Evolutionary conservation across 768 basidiomycete genomes (phyloP), one percentile per base, ranked within the genome.

Genomic region (Suillus subalutaceus): DNA sequence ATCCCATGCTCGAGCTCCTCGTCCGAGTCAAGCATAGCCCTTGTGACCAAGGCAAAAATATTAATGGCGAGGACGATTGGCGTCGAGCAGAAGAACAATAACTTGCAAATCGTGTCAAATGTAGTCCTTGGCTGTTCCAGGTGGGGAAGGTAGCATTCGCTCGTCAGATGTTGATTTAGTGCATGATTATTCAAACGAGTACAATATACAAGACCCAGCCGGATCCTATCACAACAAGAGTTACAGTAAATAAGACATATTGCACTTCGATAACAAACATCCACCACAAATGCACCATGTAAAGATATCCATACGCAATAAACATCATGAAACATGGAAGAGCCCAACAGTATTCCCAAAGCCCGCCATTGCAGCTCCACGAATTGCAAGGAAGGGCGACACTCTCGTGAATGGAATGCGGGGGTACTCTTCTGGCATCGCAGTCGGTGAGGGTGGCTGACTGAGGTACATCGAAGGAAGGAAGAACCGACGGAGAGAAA

Each of bases 341-440:
- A 90, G 71, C 40, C 89, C 89, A 65, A 90, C 79, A 5, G 91
- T 92, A 74, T 94, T 93, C 50, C 92, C 92, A 72, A 93, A 92
- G 18, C 92, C 91, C 67, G 88, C 90, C 12, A 92, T 72, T 66
- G 82, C 86, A 71, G 83, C 79, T 18, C 84, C 81, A 40, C 84
- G 75, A 26, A 81, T 74, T 61, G 82, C 79, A 35, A 86, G 71
- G 66, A 91, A 82, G 38, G 90, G 85, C 3, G 87, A 85, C 12
- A 91, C 88, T 26, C 90, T 84, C n/a, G 92, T 93, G 74, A 93
- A 93, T n/a, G 92, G 91, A 68, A 93, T 79, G 60, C 89, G 84
- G 62, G 90, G 86, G 65, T 79, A 74, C 41, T 74, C 71, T 56
- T 67, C 67, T 38, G 59, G 41, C 12, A 60, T 18, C 41, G 20